Conservation (phyloP, 148 eudicot species). For the Vaccinium vitisidaea region DNA sequence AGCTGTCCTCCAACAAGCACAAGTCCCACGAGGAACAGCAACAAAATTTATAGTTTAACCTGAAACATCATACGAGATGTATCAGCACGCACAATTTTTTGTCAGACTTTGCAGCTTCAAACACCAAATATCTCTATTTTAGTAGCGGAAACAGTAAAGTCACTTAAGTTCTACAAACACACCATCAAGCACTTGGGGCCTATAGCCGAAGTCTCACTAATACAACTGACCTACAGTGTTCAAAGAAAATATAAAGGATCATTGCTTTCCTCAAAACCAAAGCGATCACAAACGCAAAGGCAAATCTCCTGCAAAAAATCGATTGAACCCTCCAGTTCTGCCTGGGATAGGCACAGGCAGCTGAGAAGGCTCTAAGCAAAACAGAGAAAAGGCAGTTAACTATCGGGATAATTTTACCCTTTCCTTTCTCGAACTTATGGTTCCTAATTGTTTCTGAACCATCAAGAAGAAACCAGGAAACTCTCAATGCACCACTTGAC, state of each 20-base stretch:
- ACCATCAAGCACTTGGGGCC: background rate
- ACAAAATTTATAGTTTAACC: conserved; percentile 6
- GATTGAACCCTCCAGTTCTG: background rate
- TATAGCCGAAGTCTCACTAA: background rate
- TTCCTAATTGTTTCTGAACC: background rate
- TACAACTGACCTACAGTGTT: background rate
- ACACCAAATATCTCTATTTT: background rate
- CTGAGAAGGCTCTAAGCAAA: background rate
- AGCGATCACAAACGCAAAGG: background rate
- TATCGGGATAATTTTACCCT: background rate
- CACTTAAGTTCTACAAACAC: background rate
- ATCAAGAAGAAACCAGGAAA: background rate
- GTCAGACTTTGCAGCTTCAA: background rate
- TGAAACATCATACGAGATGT: conserved; percentile 9
- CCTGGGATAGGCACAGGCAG: background rate
- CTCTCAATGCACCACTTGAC: background rate
- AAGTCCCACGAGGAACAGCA: conserved; percentile 10
- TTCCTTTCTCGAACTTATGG: background rate
- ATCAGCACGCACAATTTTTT: background rate
- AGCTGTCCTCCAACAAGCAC: conserved; percentile 23
- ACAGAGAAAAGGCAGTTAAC: background rate
- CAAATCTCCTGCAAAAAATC: background rate
- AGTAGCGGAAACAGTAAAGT: background rate
- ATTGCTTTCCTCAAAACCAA: background rate
- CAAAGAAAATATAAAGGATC: background rate